Base-by-base conservation (phyloP, 495 filamentous ascomycete species). In the Trichoderma erinaceum region DNA sequence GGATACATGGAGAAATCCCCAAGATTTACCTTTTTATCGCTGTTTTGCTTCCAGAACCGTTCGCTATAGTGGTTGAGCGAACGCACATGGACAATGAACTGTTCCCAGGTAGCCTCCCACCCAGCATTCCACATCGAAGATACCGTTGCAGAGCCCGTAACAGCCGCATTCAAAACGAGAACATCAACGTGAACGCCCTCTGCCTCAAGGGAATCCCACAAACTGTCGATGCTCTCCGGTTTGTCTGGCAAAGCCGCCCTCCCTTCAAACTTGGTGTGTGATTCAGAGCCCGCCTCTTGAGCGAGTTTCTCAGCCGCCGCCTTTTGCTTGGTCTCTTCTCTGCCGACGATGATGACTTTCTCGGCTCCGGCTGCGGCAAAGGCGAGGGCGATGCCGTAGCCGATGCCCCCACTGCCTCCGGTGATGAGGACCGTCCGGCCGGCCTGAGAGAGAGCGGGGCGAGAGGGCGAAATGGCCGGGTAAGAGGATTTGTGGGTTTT, bases 361-460 rank as follows among this genome's bases (percentile, higher is more conserved):
- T 71, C 66, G 0, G 78, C 75, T 0, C 71, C 70, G 15, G 80
- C 80, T 21, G 69, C 67, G 16, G 79, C 71, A 66, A 82, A 81
- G 50, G 68, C 69, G 41, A 63, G 71, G 48, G 77, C 77, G 41
- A 77, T 81, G 12, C 72, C 71, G 21, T 70, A 69, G 32, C 80
- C 80, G 63, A 82, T 80, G 32, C 77, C 76, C 25, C 58, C 66
- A 1, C 71, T 70, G 64, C 71, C 80, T 10, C 83, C 84, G 11
- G 84, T 85, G 44, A 87, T 70, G 32, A 86, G 67, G 25, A 86
- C 75, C 4, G 73, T 79, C 61, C 80, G 80, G 67, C 79, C 78
- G 8, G 73, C 70, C 27, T 81, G 79, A 44, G 77, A 80, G 48
- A 83, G 78, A 67, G 76, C 68, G 32, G 77, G 71, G n/a, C 76